Conservation (phyloP, 345 rosid genomes). For the Citrus sp. region DNA sequence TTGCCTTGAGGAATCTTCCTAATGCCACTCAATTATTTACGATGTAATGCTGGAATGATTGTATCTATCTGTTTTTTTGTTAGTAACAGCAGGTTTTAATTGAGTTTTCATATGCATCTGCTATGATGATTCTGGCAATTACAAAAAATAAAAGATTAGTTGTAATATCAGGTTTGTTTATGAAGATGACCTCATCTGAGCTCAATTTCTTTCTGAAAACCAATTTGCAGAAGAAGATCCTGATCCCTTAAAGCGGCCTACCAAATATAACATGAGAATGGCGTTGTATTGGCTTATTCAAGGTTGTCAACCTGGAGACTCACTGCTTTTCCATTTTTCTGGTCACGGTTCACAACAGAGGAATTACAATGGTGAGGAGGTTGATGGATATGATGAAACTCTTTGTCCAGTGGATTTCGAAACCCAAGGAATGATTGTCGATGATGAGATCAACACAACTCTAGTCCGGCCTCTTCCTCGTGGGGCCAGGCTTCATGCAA, state of each 20-base stretch:
- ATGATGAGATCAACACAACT: conserved; percentile 79
- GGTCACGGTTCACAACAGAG: conserved; percentile 86
- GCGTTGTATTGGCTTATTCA: conserved; percentile 76
- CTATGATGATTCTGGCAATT: not conserved
- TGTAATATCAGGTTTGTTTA: not conserved
- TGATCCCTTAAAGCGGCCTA: conserved; percentile 60
- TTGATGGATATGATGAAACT: conserved; percentile 87
- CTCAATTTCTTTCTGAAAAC: not conserved
- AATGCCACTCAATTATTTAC: not conserved
- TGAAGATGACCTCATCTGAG: not conserved
- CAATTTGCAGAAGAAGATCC: conserved; percentile 70
- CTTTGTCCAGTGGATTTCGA: conserved; percentile 72
- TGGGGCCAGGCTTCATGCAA: conserved; percentile 87
- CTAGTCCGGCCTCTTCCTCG: conserved; percentile 79
- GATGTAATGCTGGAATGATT: not conserved
- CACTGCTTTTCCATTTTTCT: conserved; percentile 79
- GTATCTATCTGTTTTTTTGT: not conserved
- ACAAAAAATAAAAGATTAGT: not conserved
- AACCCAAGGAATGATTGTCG: conserved; percentile 77
- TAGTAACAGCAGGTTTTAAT: not conserved
- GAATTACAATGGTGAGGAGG: conserved; percentile 61
- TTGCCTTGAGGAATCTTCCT: not conserved
- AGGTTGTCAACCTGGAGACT: conserved; percentile 74
- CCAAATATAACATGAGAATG: conserved; percentile 62
- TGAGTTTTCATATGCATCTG: not conserved